Percentiles rank a stretch among this genome's conserved stretches.
Conservation (phyloP, 371 early-diverging fungal genomes). For the Mucor saturninus region DNA sequence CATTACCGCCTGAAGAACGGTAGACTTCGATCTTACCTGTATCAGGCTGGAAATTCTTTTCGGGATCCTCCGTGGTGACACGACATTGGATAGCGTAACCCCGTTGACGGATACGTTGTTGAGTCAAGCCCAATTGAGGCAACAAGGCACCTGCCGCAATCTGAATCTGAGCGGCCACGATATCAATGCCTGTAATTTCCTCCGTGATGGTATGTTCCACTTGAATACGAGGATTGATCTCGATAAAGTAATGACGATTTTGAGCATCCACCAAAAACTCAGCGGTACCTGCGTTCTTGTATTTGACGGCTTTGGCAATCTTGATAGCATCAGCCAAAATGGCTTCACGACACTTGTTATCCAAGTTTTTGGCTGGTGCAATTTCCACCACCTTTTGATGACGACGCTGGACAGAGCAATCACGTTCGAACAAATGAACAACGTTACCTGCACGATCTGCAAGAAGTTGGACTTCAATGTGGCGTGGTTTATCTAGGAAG, state of each 20-base stretch:
- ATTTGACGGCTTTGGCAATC: constrained; percentile 85
- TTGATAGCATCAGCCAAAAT: constrained; percentile 89
- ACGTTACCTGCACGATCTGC: constrained; percentile 90
- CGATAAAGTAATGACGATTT: constrained; percentile 92
- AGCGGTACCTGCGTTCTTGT: constrained; percentile 95
- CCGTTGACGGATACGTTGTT: constrained; percentile 76
- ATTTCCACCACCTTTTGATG: constrained; percentile 98
- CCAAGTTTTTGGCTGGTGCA: constrained; percentile 83
- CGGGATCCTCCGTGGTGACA: constrained; percentile 93
- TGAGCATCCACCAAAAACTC: constrained; percentile 93
- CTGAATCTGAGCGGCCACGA: constrained; percentile 89
- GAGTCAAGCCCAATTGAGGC: constrained; percentile 75
- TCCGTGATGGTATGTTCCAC: constrained; percentile 94
- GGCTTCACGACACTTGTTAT: constrained; percentile 65
- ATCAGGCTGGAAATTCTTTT: constrained; percentile 90
- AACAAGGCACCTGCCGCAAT: constrained; percentile 87
- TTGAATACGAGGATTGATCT: constrained; percentile 94
- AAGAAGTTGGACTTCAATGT: constrained; percentile 95
- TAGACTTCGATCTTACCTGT: constrained; percentile 93
- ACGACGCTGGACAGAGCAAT: constrained; percentile 97
- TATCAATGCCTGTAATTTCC: constrained; percentile 93
- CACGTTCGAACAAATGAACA: constrained; percentile 90
- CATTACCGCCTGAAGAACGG: constrained; percentile 86
- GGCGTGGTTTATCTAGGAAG: constrained; percentile 88
- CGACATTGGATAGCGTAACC: constrained; percentile 94